A percentile compares a stretch with the other conserved stretches of the same genome.
These are phyloP conservation scores for Creolimax fragrantissima DNA, from an alignment of 78 protist species.

Conservation along the genomic window DNA sequence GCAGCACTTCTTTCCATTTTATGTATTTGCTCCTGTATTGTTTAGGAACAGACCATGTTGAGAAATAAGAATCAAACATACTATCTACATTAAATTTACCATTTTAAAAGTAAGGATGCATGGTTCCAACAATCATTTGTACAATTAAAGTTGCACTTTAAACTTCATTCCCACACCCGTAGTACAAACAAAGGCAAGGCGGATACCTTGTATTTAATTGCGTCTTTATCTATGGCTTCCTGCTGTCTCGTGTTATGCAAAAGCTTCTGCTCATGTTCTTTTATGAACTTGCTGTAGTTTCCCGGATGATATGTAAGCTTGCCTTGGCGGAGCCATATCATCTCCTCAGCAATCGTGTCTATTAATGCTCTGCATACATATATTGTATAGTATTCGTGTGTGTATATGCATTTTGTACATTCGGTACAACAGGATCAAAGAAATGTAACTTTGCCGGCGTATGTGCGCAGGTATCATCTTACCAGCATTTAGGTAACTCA, in stretches of 20 bases:
- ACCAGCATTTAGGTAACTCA: no score
- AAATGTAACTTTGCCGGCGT: no score
- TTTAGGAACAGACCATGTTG: no score
- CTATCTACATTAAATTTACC: no score
- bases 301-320: background rate
- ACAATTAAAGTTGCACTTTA: no score
- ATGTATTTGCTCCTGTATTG: background rate
- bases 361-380: background rate
- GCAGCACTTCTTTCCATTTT: background rate
- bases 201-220: background rate
- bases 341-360: background rate
- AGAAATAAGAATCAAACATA: no score
- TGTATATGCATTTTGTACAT: background rate
- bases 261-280: background rate
- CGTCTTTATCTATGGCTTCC: background rate
- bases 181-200: no score
- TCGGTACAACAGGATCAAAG: no score
- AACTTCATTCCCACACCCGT: no score
- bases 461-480: no score
- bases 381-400: background rate
- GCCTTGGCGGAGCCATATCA: background rate
- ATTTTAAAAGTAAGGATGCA: no score
- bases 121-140: no score
- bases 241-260: background rate
- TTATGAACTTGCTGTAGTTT: background rate